Conservation (phyloP, 2,329 filamentous ascomycete species). For the Sclerotinia glacialis region DNA sequence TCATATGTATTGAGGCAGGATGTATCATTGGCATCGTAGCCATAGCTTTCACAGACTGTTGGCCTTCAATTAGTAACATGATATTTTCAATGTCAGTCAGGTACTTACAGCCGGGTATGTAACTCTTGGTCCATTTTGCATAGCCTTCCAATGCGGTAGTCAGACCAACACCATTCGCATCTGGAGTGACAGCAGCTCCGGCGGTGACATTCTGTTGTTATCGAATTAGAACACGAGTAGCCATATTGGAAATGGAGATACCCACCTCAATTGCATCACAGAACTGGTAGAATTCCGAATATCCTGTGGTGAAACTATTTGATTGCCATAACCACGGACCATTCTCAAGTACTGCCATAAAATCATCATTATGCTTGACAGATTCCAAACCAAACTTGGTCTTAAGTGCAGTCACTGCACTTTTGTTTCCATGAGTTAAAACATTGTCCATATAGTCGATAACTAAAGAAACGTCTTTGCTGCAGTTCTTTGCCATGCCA, state of each 20-base stretch:
- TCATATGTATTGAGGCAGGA: slow-evolving; percentile 57
- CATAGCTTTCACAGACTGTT: slow-evolving; percentile 47
- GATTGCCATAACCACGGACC: slow-evolving; percentile 59
- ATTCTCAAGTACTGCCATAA: slow-evolving; percentile 46
- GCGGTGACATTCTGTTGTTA: slow-evolving; percentile 36
- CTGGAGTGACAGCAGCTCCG: slow-evolving; percentile 37
- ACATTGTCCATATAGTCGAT: slow-evolving; percentile 54
- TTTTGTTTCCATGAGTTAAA: slow-evolving; percentile 44
- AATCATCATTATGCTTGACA: slow-evolving; percentile 18
- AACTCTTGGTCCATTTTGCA: slow-evolving; percentile 51
- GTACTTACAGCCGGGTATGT: slow-evolving; percentile 49
- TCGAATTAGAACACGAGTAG: slow-evolving; percentile 1
- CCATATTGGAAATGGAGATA: not conserved
- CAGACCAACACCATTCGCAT: slow-evolving; percentile 50
- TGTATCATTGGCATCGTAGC: slow-evolving; percentile 46
- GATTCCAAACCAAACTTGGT: slow-evolving; percentile 50
- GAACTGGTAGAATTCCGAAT: slow-evolving; percentile 48
- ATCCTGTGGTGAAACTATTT: slow-evolving; percentile 49
- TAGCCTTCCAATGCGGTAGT: slow-evolving; percentile 53
- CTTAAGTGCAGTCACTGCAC: slow-evolving; percentile 48
- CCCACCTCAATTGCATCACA: slow-evolving; percentile 44
- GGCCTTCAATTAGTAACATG: not conserved
- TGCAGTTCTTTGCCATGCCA: slow-evolving; percentile 59
- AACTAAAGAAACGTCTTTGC: slow-evolving; percentile 50
- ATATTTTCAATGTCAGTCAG: not conserved